phyloP scores from a whole-genome alignment of 1,139 yeast species.

The Lodderomyces oxycetoniae region DNA sequence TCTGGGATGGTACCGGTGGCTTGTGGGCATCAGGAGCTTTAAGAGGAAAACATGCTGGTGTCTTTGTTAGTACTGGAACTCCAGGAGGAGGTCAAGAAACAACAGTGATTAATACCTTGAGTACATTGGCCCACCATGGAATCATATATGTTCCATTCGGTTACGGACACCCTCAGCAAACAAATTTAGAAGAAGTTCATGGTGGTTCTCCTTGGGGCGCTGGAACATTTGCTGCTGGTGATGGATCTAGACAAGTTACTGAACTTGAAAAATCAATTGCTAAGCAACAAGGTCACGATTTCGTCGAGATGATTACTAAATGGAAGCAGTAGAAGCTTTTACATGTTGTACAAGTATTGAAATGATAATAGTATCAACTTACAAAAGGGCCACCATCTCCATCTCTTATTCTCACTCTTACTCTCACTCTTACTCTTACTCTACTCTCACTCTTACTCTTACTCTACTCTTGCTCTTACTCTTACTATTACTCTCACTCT shows the following conservation, averaged over 20 bases:
- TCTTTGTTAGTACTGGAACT: slow-evolving; percentile 35
- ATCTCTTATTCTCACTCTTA: too few species aligned
- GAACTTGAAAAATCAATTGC: slow-evolving; percentile 33
- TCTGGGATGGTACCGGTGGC: slow-evolving; percentile 39
- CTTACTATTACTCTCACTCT: too few species aligned
- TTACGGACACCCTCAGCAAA: slow-evolving; percentile 26
- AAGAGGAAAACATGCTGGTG: slow-evolving; percentile 35
- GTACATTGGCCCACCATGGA: slow-evolving; percentile 35
- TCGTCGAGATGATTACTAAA: slow-evolving; percentile 18
- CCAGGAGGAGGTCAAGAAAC: slow-evolving; percentile 41
- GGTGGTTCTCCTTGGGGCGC: slow-evolving; percentile 44
- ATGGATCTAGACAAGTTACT: slow-evolving; percentile 34
- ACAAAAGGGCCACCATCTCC: neutral
- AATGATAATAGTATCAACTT: neutral
- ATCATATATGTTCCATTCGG: slow-evolving; percentile 37
- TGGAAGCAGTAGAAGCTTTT: slow-evolving; percentile 4
- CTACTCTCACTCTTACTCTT: too few species aligned
- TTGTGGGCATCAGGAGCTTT: slow-evolving; percentile 35
- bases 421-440: too few species aligned
- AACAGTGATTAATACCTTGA: slow-evolving; percentile 30
- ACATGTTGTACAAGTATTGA: too few species aligned
- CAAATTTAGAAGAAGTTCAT: slow-evolving; percentile 30
- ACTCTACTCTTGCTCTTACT: too few species aligned
- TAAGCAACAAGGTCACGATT: slow-evolving; percentile 30
- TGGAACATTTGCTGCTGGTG: slow-evolving; percentile 35